Evolutionary conservation across 1,139 yeast genomes (phyloP).

Genomic region (Candida sp.): DNA sequence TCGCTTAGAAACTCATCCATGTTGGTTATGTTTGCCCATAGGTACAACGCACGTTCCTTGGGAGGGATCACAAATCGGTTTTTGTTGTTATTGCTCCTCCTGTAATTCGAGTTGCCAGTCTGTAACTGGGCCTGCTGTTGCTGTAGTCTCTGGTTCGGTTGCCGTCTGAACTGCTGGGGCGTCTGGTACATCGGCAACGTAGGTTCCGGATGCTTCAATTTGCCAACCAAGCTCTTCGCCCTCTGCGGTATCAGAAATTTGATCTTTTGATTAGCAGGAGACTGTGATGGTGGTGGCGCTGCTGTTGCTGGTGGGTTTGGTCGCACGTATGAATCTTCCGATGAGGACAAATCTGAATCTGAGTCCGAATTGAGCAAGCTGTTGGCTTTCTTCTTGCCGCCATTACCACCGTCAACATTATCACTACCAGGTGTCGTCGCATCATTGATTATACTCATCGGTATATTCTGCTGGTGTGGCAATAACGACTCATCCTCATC

Average conservation of each 20-base stretch:
- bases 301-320: slow-evolving; percentile 7
- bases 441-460: background rate
- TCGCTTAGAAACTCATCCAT: slow-evolving; percentile 85
- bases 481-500: slow-evolving; percentile 14
- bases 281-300: background rate
- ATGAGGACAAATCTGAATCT: slow-evolving; percentile 35
- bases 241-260: slow-evolving; percentile 14
- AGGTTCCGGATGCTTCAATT: slow-evolving; percentile 4
- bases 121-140: slow-evolving; percentile 6
- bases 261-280: slow-evolving; percentile 5
- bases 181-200: slow-evolving; percentile 11
- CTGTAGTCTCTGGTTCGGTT: slow-evolving; percentile 5
- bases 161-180: slow-evolving; percentile 11
- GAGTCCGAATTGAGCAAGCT: slow-evolving; percentile 37
- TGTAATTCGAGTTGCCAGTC: slow-evolving; percentile 13
- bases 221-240: slow-evolving; percentile 5
- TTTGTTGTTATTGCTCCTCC: slow-evolving; percentile 16
- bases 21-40: slow-evolving; percentile 96
- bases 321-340: slow-evolving; percentile 20
- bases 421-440: background rate
- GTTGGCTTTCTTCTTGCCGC: slow-evolving; percentile 1
- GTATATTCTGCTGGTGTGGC: slow-evolving; percentile 3
- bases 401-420: background rate
- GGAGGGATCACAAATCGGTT: slow-evolving; percentile 48
- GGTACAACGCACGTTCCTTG: slow-evolving; percentile 85